Percentiles rank a stretch among this genome's conserved stretches.
These are phyloP conservation scores for Paspalum vaginatum DNA, from an alignment of 176 grass and related monocot genomes.

Conservation along the genomic window DNA sequence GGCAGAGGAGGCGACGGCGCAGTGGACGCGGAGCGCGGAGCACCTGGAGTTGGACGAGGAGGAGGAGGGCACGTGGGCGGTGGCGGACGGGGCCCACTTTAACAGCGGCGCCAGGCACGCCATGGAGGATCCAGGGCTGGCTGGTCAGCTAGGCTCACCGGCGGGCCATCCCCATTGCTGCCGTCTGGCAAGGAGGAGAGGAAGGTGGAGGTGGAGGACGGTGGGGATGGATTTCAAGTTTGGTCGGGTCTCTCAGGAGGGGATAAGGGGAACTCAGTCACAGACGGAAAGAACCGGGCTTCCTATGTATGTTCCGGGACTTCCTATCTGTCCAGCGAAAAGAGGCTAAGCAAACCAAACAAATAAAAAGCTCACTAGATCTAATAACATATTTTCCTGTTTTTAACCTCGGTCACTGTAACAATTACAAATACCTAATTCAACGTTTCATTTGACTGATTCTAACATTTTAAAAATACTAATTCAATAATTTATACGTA, in stretches of 20 bases:
- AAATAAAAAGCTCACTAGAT: no score
- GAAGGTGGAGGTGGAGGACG: not conserved
- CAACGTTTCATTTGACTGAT: no score
- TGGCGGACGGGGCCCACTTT: constrained; percentile 40
- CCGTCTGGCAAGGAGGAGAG: not conserved
- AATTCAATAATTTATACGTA: no score
- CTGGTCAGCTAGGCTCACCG: constrained; percentile 28
- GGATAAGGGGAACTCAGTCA: constrained; percentile 38
- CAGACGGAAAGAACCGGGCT: no score
- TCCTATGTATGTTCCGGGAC: no score
- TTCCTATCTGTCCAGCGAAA: no score
- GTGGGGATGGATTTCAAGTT: constrained; percentile 31
- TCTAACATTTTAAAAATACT: no score
- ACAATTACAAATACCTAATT: no score
- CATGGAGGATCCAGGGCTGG: constrained; percentile 28
- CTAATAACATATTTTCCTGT: no score
- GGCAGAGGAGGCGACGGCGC: constrained; percentile 31
- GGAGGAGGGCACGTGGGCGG: constrained; percentile 9
- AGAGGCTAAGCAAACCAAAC: no score
- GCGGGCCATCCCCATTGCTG: constrained; percentile 35
- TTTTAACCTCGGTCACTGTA: no score
- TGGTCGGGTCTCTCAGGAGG: not conserved
- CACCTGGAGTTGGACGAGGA: constrained; percentile 32
- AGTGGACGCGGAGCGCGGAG: constrained; percentile 42
- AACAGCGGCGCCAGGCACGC: constrained; percentile 55